Evolutionary conservation across 2,329 filamentous ascomycete genomes (phyloP), one percentile per base, ranked within the genome.

Genomic region (Stachybotrys chlorohalonatus): DNA sequence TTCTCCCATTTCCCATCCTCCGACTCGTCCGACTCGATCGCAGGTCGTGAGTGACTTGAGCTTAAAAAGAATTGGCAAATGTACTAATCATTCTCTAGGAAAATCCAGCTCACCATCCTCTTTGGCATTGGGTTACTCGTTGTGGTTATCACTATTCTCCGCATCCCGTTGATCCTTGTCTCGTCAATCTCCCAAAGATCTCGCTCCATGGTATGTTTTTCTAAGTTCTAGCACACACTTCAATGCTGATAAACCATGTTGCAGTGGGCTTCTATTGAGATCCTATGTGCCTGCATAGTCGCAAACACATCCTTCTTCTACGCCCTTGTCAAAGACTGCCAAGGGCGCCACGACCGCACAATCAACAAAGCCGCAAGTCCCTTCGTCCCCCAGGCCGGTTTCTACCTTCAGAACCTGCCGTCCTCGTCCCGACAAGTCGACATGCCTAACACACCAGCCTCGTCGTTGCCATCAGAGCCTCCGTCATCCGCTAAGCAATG

Each of bases 191-290:
- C 65, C 5, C 65, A 68, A 53, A 52, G 59, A 31, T 63, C 65
- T 7, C 64, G 65, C 32, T 68, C 65, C 46, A 52, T 65, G 62
- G 65, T 66, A 53, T 11, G 11, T n/a, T 47, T 6, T 16, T 15
- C 1, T 52, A 3, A 7, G 11, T 17, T 45, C 24, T 31, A 9
- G 31, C 6, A 49, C 6, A 7, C 16, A 11, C 4, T 3, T 7
- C 13, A 6, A 15, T 7, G 31, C 11, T 49, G 16, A 39, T 50
- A 17, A 55, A n/a, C 3, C 3, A 1, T 31, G 17, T 13, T 6
- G 16, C 32, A 68, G 65, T 68, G 66, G 66, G 66, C 66, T 31
- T 64, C 66, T 4, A 61, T 68, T 47, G 66, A 68, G 56, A 68
- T 68, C n/a, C 57, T 68, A 1, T 67, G 66, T 57, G 65, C 63